Evolutionary conservation across 352 stramenopile genomes (phyloP).

Genomic region (Pythium phragmitis): DNA sequence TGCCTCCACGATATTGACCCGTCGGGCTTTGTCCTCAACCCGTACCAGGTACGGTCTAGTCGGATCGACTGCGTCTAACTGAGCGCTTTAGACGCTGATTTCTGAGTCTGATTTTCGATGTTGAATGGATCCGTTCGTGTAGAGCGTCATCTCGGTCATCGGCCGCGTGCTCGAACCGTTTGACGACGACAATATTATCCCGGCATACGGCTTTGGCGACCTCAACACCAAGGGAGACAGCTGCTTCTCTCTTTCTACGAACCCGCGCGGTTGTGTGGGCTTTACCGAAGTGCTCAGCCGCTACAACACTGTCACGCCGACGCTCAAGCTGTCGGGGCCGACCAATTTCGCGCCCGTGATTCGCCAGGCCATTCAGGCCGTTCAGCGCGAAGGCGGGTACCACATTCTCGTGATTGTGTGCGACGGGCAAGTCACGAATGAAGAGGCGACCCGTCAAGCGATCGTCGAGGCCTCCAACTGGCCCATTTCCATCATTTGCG

Average conservation of each 20-base stretch:
- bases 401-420: slow-evolving; percentile 82
- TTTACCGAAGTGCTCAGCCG: slow-evolving; percentile 57
- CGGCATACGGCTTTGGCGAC: slow-evolving; percentile 70
- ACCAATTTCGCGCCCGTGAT: slow-evolving; percentile 77
- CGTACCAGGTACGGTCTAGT: slow-evolving; percentile 48
- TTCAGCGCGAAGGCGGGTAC: slow-evolving; percentile 46
- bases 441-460: slow-evolving; percentile 51
- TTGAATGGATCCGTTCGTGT: neutral
- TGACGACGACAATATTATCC: slow-evolving; percentile 81
- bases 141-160: slow-evolving; percentile 80
- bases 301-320: slow-evolving; percentile 63
- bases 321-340: slow-evolving; percentile 49
- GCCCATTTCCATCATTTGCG: slow-evolving; percentile 65
- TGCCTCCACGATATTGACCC: slow-evolving; percentile 62
- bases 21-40: slow-evolving; percentile 41
- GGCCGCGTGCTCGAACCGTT: slow-evolving; percentile 68
- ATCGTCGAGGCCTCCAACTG: slow-evolving; percentile 68
- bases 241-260: slow-evolving; percentile 48
- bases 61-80: neutral
- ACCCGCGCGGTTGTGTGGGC: slow-evolving; percentile 43
- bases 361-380: slow-evolving; percentile 47
- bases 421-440: slow-evolving; percentile 59
- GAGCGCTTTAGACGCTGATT: neutral
- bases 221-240: slow-evolving; percentile 38
- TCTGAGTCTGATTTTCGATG: neutral